phyloP scores from a whole-genome alignment of 1,284 basidiomycete species.

The Meripilus lineatus region DNA sequence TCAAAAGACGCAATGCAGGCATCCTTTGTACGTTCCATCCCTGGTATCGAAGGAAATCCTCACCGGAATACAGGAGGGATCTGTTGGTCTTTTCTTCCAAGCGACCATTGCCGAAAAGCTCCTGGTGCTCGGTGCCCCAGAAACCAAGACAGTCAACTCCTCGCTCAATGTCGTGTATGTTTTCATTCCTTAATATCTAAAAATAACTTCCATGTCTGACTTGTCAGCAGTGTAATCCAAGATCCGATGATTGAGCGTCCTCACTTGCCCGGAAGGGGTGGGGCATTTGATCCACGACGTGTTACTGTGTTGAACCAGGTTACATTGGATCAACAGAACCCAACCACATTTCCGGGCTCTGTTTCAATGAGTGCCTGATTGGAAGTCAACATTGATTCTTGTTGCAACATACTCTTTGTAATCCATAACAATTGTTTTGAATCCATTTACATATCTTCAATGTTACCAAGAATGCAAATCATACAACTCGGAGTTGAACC shows the following conservation, averaged over 20 bases:
- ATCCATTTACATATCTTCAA: too few species aligned
- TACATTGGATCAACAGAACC: slow-evolving; percentile 6
- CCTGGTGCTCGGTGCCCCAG: slow-evolving; percentile 17
- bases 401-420: too few species aligned
- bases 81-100: slow-evolving; percentile 23
- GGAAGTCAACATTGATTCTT: too few species aligned
- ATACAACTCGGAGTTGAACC: too few species aligned
- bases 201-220: not conserved
- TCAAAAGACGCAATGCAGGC: slow-evolving; percentile 12
- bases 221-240: slow-evolving; percentile 16
- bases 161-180: slow-evolving; percentile 26
- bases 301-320: slow-evolving; percentile 19
- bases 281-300: slow-evolving; percentile 20
- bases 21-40: slow-evolving; percentile 10
- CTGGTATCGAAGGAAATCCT: not conserved
- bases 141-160: slow-evolving; percentile 20
- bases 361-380: too few species aligned
- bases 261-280: slow-evolving; percentile 11
- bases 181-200: not conserved
- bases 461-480: too few species aligned
- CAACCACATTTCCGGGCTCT: not conserved
- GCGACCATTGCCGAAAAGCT: slow-evolving; percentile 20
- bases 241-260: slow-evolving; percentile 17
- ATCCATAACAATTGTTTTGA: too few species aligned
- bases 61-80: slow-evolving; percentile 16